Evolutionary conservation across 495 filamentous ascomycete species (phyloP).

Genomic region (Thermochaetoides thermophila): DNA sequence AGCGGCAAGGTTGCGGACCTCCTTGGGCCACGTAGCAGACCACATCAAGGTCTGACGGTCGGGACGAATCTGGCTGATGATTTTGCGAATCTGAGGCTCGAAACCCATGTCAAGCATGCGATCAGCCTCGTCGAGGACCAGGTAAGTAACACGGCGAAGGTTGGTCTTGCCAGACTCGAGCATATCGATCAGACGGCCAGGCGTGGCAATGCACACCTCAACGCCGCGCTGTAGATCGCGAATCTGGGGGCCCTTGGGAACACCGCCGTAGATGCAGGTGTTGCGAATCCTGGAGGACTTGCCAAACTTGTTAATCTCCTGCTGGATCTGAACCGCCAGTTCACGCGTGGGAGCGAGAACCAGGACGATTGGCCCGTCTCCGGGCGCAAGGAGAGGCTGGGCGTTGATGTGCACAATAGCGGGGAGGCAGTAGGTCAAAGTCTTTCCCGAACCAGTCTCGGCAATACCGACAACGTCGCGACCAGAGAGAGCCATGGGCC

Average conservation of each 20-base stretch:
- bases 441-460: conserved; percentile 98
- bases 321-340: conserved; percentile 94
- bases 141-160: conserved; percentile 88
- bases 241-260: conserved; percentile 91
- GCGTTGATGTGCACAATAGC: conserved; percentile 99
- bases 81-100: conserved; percentile 84
- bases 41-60: conserved; percentile 99
- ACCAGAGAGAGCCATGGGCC: conserved; percentile 97
- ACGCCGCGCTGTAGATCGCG: conserved; percentile 80
- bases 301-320: conserved; percentile 88
- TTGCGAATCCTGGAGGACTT: conserved; percentile 97
- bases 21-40: conserved; percentile 99
- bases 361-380: conserved; percentile 92
- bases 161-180: conserved; percentile 94
- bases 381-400: conserved; percentile 90
- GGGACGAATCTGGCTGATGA: conserved; percentile 91
- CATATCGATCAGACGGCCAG: conserved; percentile 97
- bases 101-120: conserved; percentile 91
- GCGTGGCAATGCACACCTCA: conserved; percentile 89
- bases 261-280: conserved; percentile 97
- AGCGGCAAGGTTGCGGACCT: conserved; percentile 85
- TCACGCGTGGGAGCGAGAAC: conserved; percentile 93
- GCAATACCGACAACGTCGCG: conserved; percentile 98
- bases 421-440: conserved; percentile 92
- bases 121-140: conserved; percentile 82